Conservation (phyloP, 2,329 filamentous ascomycete species). For the Ilyonectria destructans region DNA sequence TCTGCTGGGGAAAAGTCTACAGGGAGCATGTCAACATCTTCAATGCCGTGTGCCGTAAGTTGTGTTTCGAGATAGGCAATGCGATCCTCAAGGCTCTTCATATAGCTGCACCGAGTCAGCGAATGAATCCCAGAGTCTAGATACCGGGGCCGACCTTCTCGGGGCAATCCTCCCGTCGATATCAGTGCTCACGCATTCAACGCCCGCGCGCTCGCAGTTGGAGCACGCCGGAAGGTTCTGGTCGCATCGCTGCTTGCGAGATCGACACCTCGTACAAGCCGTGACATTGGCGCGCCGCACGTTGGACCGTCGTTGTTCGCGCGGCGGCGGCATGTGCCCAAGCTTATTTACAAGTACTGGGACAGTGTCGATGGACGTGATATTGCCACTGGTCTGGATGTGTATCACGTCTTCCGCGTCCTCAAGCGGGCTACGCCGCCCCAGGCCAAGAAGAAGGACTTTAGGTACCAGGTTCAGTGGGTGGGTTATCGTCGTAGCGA, state of each 20-base stretch:
- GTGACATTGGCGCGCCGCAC: constrained; percentile 44
- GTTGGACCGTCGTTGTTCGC: constrained; percentile 25
- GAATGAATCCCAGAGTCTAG: too few species aligned
- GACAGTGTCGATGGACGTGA: too few species aligned
- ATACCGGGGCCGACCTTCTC: constrained; percentile 29
- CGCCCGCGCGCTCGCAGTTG: constrained; percentile 32
- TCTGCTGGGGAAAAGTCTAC: constrained; percentile 3
- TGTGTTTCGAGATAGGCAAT: constrained; percentile 44
- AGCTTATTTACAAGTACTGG: too few species aligned
- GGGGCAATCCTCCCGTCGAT: constrained; percentile 35
- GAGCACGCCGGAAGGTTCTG: constrained; percentile 44
- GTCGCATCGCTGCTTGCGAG: constrained; percentile 45
- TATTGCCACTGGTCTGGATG: too few species aligned
- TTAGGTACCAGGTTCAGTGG: too few species aligned
- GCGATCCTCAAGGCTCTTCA: constrained; percentile 47
- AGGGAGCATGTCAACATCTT: constrained; percentile 21
- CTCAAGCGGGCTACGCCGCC: too few species aligned
- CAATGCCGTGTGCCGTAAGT: constrained; percentile 22
- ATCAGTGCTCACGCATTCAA: constrained; percentile 39
- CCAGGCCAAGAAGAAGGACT: too few species aligned
- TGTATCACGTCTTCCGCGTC: too few species aligned
- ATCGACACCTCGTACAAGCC: constrained; percentile 39
- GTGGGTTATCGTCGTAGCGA: too few species aligned
- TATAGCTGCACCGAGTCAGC: constrained; percentile 38
- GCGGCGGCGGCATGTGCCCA: background rate